These are phyloP conservation scores for Eimeria acervulina DNA, from an alignment of 169 alveolate genomes.

Conservation along the genomic window DNA sequence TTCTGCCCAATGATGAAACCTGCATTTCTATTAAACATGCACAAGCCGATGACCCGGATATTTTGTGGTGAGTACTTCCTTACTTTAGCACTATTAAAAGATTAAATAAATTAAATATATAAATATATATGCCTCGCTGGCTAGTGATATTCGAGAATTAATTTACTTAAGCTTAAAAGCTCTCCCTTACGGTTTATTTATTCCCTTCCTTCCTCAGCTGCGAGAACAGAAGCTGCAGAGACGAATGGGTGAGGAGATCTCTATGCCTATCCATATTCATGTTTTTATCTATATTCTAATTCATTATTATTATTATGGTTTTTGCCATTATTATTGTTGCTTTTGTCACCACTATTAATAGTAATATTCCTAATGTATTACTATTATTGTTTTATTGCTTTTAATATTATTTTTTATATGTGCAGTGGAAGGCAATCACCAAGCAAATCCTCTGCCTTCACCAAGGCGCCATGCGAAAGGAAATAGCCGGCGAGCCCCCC, in stretches of 20 bases:
- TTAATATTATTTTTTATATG: too few relatives aligned
- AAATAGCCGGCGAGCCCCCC: slow-evolving; percentile 83
- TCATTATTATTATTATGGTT: too few relatives aligned
- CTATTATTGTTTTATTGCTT: neutral
- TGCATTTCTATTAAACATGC: slow-evolving; percentile 78
- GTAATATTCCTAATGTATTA: neutral
- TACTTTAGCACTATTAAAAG: too few relatives aligned
- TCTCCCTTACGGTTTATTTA: neutral
- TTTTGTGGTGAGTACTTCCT: slow-evolving; percentile 61
- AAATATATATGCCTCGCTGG: neutral
- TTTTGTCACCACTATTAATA: neutral
- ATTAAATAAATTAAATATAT: too few relatives aligned
- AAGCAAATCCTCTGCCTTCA: slow-evolving; percentile 82
- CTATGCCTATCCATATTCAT: neutral
- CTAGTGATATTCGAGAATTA: too few relatives aligned
- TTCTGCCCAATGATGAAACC: slow-evolving; percentile 64
- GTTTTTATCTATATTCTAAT: neutral
- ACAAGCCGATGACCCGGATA: slow-evolving; percentile 20
- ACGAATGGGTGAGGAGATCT: slow-evolving; percentile 76
- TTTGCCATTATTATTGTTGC: neutral
- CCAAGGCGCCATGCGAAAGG: slow-evolving; percentile 83
- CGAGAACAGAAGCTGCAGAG: slow-evolving; percentile 76
- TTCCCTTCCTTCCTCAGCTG: slow-evolving; percentile 57
- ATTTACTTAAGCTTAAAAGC: neutral
- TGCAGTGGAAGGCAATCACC: slow-evolving; percentile 80